Conservation (phyloP, 768 basidiomycete genomes). For the Clavaria fumosa region DNA sequence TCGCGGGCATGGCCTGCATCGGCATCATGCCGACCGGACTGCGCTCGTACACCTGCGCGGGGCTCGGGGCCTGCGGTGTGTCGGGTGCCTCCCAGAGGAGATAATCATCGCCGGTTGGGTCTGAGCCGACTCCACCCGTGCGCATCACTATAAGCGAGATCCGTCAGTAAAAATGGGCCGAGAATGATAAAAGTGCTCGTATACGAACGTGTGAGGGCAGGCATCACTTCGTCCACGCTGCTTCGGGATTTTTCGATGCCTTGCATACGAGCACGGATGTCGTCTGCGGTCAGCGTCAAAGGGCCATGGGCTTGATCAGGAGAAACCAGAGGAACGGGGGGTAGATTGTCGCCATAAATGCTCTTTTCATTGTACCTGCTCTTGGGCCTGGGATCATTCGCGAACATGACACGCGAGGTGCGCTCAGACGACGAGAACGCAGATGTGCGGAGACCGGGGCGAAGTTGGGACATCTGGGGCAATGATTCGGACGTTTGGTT, state of each 20-base stretch:
- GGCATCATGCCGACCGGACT: slow-evolving; percentile 12
- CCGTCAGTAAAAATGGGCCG: no score
- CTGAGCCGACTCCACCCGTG: slow-evolving; percentile 23
- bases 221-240: slow-evolving; percentile 43
- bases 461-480: slow-evolving; percentile 32
- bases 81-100: background rate
- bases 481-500: no score
- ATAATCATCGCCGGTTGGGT: slow-evolving; percentile 7
- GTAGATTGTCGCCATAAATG: slow-evolving; percentile 26
- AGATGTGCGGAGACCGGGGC: slow-evolving; percentile 31
- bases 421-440: slow-evolving; percentile 20
- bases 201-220: slow-evolving; percentile 49
- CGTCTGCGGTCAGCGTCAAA: slow-evolving; percentile 38
- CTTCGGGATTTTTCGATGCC: no score
- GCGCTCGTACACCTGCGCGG: slow-evolving; percentile 11
- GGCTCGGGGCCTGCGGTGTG: slow-evolving; percentile 10
- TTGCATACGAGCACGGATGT: slow-evolving; percentile 36
- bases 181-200: slow-evolving; percentile 1
- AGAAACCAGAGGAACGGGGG: slow-evolving; percentile 19
- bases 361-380: slow-evolving; percentile 27
- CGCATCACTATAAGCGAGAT: slow-evolving; percentile 49
- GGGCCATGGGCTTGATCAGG: slow-evolving; percentile 9
- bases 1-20: slow-evolving; percentile 21
- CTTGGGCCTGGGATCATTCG: slow-evolving; percentile 24
- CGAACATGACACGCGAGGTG: slow-evolving; percentile 33